phyloP scores from a whole-genome alignment of 768 basidiomycete species.

The Calvatia gigantea region DNA sequence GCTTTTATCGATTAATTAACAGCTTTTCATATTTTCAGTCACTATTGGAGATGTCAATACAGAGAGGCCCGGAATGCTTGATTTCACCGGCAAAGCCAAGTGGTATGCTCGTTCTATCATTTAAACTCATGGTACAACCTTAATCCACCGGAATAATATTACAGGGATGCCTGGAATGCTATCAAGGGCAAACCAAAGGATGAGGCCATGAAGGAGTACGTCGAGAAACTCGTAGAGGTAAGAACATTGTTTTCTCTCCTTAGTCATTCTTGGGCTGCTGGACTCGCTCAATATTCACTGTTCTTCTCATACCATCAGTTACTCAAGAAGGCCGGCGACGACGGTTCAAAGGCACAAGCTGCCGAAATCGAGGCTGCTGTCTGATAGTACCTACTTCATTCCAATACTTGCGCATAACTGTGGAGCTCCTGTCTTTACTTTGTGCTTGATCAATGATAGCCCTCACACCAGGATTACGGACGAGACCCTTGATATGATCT shows the following conservation, averaged over 20 bases:
- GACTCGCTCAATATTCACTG: conserved; percentile 11
- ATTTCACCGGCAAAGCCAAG: conserved; percentile 88
- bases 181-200: conserved; percentile 73
- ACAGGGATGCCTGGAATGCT: conserved; percentile 83
- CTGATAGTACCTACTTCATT: conserved; percentile 1
- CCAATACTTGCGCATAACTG: neutral
- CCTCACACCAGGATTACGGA: neutral
- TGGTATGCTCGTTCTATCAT: conserved; percentile 47
- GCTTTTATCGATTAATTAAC: conserved; percentile 6
- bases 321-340: conserved; percentile 47
- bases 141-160: neutral
- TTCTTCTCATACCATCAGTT: conserved; percentile 36
- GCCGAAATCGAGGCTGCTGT: conserved; percentile 56
- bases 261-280: neutral
- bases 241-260: conserved; percentile 17
- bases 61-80: conserved; percentile 67
- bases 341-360: conserved; percentile 52
- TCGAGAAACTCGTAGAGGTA: conserved; percentile 70
- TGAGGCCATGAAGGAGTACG: conserved; percentile 70
- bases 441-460: neutral
- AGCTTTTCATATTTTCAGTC: conserved; percentile 35
- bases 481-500: neutral
- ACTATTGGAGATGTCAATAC: conserved; percentile 72
- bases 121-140: too few species aligned
- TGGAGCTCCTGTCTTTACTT: neutral